Base-by-base conservation (phyloP, 257 asterid species). In the Ocimum tenuiflorum region DNA sequence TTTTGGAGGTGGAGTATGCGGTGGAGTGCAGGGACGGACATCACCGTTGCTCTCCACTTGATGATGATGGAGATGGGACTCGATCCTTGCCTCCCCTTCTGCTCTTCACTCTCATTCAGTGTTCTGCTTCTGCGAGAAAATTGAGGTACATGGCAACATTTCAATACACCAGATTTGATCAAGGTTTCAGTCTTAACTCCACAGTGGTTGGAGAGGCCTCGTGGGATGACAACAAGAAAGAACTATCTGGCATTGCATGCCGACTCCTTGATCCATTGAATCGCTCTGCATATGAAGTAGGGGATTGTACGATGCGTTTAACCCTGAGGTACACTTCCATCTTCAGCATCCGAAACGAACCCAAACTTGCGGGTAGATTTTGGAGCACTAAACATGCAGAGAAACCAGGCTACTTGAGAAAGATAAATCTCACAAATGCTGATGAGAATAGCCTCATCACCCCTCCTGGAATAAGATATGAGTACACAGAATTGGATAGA, bases 191-290 rank as follows among this genome's bases (percentile, higher is more conserved):
- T 38, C 55, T 66, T 2, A 66, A 67, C 20, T 63, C 71, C 0
- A 63, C 81, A 3, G 67, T 82, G 59, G 65, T 84, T n/a, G 91
- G 83, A 3, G 94, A 88, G 83, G 89, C 85, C 31, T 72, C 75
- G 9, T 88, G 96, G 96, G 82, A 86, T 14, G 68, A 45, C 23
- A 36, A 65, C 54, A 77, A 46, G 53, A 84, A 79, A 35, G 78
- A 69, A 64, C 42, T 86, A 53, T 62, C 72, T 1, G 48, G 86
- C 53, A 79, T 77, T 64, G 91, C 86, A 6, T 89, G 92, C 60
- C 76, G 80, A 46, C 70, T 86, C 61, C 64, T 75, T 55, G 64
- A 74, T 55, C 73, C 75, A 0, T 24, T 6, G 9, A 36, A 46
- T 62, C 31, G 63, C 12, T 43, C 20, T 0, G 77, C 51, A 5